Percentiles rank a stretch among this genome's conserved stretches.
Evolutionary conservation across 148 eudicot species (phyloP).

Genomic region (Cornus controversa): DNA sequence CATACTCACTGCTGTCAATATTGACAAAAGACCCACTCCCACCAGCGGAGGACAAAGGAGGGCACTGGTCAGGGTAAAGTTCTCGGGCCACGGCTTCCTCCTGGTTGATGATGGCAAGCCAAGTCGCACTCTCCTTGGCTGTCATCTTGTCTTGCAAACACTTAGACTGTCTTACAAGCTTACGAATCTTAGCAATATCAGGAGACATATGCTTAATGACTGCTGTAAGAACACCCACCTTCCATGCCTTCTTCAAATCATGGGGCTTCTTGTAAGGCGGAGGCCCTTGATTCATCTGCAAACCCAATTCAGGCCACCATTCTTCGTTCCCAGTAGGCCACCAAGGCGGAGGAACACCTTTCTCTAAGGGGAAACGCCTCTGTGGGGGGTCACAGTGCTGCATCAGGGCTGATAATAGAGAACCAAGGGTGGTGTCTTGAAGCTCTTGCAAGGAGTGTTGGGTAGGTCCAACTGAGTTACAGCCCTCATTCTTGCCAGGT

Average conservation of each 20-base stretch:
- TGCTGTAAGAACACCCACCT: conserved; percentile 66
- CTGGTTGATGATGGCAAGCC: conserved; percentile 62
- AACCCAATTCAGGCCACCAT: conserved; percentile 66
- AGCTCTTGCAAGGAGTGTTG: conserved; percentile 59
- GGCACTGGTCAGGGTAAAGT: conserved; percentile 52
- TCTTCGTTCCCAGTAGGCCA: conserved; percentile 71
- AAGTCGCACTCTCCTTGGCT: conserved; percentile 68
- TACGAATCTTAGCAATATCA: conserved; percentile 61
- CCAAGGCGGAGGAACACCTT: conserved; percentile 72
- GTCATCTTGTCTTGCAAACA: conserved; percentile 83
- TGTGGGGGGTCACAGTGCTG: conserved; percentile 79
- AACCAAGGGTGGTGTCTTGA: conserved; percentile 72
- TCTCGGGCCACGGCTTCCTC: conserved; percentile 62
- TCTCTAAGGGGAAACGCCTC: conserved; percentile 67
- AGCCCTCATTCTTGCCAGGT: conserved; percentile 40
- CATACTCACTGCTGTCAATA: conserved; percentile 50
- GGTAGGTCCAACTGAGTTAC: conserved; percentile 38
- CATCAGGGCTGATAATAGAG: conserved; percentile 64
- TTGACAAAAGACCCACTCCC: conserved; percentile 35
- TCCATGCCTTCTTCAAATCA: conserved; percentile 75
- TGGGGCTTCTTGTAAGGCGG: conserved; percentile 81
- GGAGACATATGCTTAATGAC: conserved; percentile 76
- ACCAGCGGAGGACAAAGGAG: conserved; percentile 34
- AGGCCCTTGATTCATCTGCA: conserved; percentile 44
- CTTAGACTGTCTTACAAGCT: conserved; percentile 66